phyloP scores from a whole-genome alignment of 2,329 filamentous ascomycete species.

The Acrocalymma vagum region DNA sequence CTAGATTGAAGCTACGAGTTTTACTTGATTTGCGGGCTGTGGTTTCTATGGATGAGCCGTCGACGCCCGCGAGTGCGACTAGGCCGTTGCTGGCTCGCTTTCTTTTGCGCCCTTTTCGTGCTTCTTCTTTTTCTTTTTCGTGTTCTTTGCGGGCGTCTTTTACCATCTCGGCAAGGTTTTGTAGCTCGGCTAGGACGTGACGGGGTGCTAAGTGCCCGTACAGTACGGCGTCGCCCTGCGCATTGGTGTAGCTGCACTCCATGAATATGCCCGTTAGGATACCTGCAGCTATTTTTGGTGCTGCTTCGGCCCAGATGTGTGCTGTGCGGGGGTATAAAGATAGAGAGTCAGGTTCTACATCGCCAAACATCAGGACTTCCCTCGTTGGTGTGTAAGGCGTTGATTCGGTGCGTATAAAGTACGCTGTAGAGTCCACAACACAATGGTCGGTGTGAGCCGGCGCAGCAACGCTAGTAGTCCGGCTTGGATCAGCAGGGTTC shows the following conservation, averaged over 20 bases:
- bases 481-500: constrained; percentile 22
- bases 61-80: constrained; percentile 12
- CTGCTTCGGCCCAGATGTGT: constrained; percentile 88
- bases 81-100: constrained; percentile 63
- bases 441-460: constrained; percentile 60
- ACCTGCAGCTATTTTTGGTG: constrained; percentile 79
- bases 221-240: constrained; percentile 76
- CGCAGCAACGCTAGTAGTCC: constrained; percentile 20
- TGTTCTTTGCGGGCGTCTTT: constrained; percentile 54
- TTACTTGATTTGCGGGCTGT: constrained; percentile 21
- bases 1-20: constrained; percentile 6
- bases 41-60: constrained; percentile 11
- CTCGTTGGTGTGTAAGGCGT: constrained; percentile 39
- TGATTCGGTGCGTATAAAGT: constrained; percentile 82
- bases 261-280: constrained; percentile 85
- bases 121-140: constrained; percentile 40
- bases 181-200: constrained; percentile 82
- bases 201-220: constrained; percentile 90
- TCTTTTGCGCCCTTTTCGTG: constrained; percentile 64
- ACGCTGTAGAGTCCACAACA: constrained; percentile 89
- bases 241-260: constrained; percentile 92
- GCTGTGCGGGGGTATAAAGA: constrained; percentile 82
- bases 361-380: constrained; percentile 93
- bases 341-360: constrained; percentile 90
- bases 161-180: constrained; percentile 75